Conservation (phyloP, 306 rosid species). For the Biancaea sappan region DNA sequence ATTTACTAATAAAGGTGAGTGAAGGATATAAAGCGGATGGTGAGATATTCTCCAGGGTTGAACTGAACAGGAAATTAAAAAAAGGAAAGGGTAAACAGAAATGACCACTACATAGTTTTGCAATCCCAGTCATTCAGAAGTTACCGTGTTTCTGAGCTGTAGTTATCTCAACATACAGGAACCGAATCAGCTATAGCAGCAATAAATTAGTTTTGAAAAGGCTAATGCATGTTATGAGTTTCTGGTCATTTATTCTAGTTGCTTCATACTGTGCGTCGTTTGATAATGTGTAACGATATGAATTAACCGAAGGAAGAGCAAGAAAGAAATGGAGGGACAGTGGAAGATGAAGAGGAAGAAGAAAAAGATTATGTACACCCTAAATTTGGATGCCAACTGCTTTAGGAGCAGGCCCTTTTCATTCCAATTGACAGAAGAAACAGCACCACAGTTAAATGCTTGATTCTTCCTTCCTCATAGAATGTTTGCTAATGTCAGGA, state of each 20-base stretch:
- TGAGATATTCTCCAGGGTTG: background rate
- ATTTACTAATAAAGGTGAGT: background rate
- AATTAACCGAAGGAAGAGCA: no score
- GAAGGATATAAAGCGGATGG: background rate
- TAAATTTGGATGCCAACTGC: conserved; percentile 27
- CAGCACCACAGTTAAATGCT: conserved; percentile 31
- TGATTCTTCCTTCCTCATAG: conserved; percentile 28
- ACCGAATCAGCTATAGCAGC: no score
- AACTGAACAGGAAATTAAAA: background rate
- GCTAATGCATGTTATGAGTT: background rate
- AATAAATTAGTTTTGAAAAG: no score
- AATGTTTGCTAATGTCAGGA: conserved; percentile 9
- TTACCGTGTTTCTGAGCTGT: no score
- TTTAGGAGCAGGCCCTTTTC: conserved; percentile 26
- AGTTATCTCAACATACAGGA: no score
- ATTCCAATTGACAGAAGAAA: conserved; percentile 34
- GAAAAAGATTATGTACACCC: conserved; percentile 30
- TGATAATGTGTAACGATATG: background rate
- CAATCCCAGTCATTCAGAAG: no score
- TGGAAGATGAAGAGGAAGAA: background rate
- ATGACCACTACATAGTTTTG: no score
- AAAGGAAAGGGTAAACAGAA: no score
- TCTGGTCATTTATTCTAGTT: no score
- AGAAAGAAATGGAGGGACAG: background rate
- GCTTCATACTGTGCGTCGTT: no score